These are phyloP conservation scores for Paraconiothyrium sp. DNA, from an alignment of 2,329 filamentous ascomycete species.

Conservation along the genomic window DNA sequence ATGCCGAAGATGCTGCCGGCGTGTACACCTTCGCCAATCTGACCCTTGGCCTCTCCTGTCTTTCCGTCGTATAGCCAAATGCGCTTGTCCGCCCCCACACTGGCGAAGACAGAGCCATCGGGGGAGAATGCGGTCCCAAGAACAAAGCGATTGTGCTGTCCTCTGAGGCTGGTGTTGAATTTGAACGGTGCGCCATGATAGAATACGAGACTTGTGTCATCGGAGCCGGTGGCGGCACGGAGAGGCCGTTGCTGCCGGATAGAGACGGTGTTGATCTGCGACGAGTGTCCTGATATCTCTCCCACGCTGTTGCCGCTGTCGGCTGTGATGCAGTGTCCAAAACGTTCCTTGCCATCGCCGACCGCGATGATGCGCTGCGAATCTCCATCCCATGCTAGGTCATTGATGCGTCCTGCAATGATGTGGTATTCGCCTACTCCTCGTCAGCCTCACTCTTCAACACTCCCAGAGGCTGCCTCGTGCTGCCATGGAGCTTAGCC, in stretches of 20 bases:
- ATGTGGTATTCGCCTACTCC: constrained; percentile 84
- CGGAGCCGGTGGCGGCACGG: constrained; percentile 87
- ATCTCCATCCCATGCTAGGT: constrained; percentile 97
- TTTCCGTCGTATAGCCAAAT: constrained; percentile 98
- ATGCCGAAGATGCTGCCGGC: constrained; percentile 93
- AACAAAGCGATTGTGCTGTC: constrained; percentile 87
- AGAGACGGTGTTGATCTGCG: constrained; percentile 88
- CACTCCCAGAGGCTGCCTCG: neutral
- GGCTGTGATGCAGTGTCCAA: constrained; percentile 86
- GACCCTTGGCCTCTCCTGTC: constrained; percentile 81
- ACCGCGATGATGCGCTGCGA: constrained; percentile 96
- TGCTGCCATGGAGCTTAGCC: neutral
- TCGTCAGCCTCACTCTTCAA: constrained; percentile 36
- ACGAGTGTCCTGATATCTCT: constrained; percentile 90
- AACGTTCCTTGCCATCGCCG: constrained; percentile 91
- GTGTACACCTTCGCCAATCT: constrained; percentile 85
- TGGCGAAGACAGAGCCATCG: constrained; percentile 82
- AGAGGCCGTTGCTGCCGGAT: constrained; percentile 91
- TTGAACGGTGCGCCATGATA: constrained; percentile 96
- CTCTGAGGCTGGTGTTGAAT: constrained; percentile 83
- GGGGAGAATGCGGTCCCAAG: constrained; percentile 90
- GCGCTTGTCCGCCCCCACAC: constrained; percentile 88
- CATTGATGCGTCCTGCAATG: constrained; percentile 93
- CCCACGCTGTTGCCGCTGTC: constrained; percentile 97
- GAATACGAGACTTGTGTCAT: constrained; percentile 90